Base-by-base conservation (phyloP, 2,329 filamentous ascomycete genomes). In the Cercospora zeina region DNA sequence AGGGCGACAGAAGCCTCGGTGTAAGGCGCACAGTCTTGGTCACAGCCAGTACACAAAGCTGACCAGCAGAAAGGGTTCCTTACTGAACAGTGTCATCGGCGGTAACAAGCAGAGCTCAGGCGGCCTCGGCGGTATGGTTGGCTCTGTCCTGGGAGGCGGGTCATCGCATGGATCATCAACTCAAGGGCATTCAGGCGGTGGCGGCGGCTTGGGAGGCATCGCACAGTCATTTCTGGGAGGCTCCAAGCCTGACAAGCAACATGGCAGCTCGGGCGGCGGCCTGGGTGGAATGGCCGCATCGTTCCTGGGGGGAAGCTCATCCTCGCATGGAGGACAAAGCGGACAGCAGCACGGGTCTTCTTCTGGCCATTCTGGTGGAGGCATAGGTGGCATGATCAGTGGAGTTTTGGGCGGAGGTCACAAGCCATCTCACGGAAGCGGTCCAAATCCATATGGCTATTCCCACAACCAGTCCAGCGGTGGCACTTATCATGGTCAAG, bases 401-500 rank as follows among this genome's bases (percentile, higher is more conserved):
- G 69, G 66, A 50, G 71, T 74, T 54, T 45, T 74, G 19, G 71
- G 72, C 21, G 71, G 71, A 31, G 65, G 70, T 55, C 68, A 67
- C 61, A 74, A 74, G 58, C 69, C 70, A n/a, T 51, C 45, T 37
- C 68, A 70, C 30, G 66, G 67, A 47, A 53, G 65, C 34, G 60
- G 64, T 19, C 63, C 64, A 31, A 71, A 71, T 36, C 68, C 69
- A 30, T 77, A 77, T 59, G 76, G 75, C 16, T 77, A 77, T 62
- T 73, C 73, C 13, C 71, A 70, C 42, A 73, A 70, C 42, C 67
- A 65, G 14, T 66, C 65, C 13, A 67, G 67, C 33, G 65, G 67
- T 14, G 72, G 73, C 24, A 72, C 73, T 53, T 77, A 77, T 62
- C 69, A 68, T 24, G 76, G 75, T 24, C 67, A 71, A 27, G 75